Conservation (phyloP, 1,139 yeast genomes). For the Candida sp. region DNA sequence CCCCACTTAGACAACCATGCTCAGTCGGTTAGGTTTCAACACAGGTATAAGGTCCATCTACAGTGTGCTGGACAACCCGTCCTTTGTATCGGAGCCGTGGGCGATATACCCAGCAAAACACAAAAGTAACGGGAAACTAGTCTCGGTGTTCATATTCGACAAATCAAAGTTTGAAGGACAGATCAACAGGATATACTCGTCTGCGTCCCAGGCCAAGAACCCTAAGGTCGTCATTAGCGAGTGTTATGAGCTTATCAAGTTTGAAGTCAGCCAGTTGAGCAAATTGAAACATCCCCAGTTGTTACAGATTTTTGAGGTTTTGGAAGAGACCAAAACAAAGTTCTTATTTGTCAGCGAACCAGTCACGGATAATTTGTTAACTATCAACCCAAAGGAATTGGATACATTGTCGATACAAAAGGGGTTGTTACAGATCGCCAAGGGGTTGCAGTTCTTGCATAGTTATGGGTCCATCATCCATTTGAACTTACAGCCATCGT, state of each 20-base stretch:
- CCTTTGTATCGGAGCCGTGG: conserved; percentile 88
- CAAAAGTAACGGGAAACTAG: conserved; percentile 58
- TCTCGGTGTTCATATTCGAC: conserved; percentile 88
- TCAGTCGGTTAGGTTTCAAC: conserved; percentile 42
- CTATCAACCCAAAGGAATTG: conserved; percentile 43
- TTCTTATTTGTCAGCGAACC: conserved; percentile 87
- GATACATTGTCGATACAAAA: conserved; percentile 83
- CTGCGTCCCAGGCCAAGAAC: conserved; percentile 38
- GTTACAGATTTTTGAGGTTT: conserved; percentile 79
- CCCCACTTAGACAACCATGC: conserved; percentile 6
- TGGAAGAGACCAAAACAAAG: conserved; percentile 84
- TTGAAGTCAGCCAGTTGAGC: conserved; percentile 70
- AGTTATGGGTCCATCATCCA: conserved; percentile 77
- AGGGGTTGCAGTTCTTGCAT: conserved; percentile 84
- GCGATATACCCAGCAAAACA: conserved; percentile 81
- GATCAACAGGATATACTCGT: conserved; percentile 55
- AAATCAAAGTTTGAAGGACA: conserved; percentile 73
- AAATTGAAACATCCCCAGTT: conserved; percentile 90
- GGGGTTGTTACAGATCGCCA: conserved; percentile 80
- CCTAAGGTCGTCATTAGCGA: conserved; percentile 43
- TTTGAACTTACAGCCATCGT: conserved; percentile 76
- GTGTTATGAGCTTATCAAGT: conserved; percentile 43
- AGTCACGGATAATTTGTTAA: conserved; percentile 61
- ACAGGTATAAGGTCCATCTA: conserved; percentile 78
- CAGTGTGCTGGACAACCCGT: conserved; percentile 72